phyloP scores from a whole-genome alignment of 1,139 yeast species.

The Eremothecium cymbalariae region DNA sequence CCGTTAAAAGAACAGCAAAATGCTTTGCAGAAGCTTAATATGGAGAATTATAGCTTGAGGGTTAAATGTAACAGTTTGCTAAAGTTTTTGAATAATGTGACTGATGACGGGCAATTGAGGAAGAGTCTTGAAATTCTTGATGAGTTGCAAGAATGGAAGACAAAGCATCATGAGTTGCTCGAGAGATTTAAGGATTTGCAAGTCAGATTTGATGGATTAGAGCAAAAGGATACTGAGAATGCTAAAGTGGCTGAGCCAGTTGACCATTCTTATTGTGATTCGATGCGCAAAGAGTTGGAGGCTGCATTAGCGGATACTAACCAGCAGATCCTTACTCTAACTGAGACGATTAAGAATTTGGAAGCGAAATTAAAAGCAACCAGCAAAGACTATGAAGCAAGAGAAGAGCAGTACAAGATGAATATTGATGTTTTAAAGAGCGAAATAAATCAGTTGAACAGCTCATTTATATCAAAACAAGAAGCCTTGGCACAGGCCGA shows the following conservation, averaged over 20 bases:
- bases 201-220: conserved; percentile 15
- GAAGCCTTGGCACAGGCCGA: conserved; percentile 17
- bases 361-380: conserved; percentile 5
- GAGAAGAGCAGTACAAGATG: conserved; percentile 29
- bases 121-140: conserved; percentile 19
- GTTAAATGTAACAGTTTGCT: conserved; percentile 50
- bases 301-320: conserved; percentile 12
- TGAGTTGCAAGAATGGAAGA: conserved; percentile 21
- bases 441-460: conserved; percentile 21
- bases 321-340: conserved; percentile 12
- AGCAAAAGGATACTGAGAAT: conserved; percentile 7
- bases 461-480: conserved; percentile 19
- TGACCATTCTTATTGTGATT: conserved; percentile 7
- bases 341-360: conserved; percentile 5
- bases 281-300: conserved; percentile 7
- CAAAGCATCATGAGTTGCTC: conserved; percentile 13
- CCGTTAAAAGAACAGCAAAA: conserved; percentile 50
- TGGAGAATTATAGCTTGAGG: conserved; percentile 57
- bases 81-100: conserved; percentile 38
- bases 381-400: conserved; percentile 7
- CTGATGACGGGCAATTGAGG: conserved; percentile 26
- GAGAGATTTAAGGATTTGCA: conserved; percentile 21
- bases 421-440: conserved; percentile 18
- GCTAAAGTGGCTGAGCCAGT: conserved; percentile 6
- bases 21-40: conserved; percentile 41